Evolutionary conservation across 208 protist species (phyloP).

Genomic region (Leptomonas pyrrhocoris): DNA sequence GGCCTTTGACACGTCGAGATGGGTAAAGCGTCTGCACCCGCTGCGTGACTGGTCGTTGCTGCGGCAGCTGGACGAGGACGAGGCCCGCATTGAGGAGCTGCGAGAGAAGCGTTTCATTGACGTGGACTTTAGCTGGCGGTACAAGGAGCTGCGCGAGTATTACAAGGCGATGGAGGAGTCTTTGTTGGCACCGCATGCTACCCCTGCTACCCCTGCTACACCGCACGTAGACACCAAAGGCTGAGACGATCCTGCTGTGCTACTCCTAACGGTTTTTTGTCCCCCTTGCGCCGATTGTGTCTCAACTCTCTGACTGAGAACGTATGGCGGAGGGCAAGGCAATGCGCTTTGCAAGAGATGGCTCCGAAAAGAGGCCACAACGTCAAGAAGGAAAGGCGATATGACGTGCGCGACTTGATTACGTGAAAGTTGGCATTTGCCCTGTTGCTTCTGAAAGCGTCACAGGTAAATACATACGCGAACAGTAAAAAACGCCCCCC

Average conservation of each 20-base stretch:
- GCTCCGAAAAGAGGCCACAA: too few relatives aligned
- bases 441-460: background rate
- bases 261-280: background rate
- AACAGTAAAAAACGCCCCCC: too few relatives aligned
- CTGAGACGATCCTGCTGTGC: background rate
- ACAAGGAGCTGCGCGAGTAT: conserved; percentile 71
- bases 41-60: conserved; percentile 85
- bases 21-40: conserved; percentile 84
- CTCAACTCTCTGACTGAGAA: too few relatives aligned
- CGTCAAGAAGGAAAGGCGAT: too few relatives aligned
- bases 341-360: too few relatives aligned
- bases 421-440: background rate
- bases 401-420: background rate
- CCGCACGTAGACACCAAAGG: conserved; percentile 1
- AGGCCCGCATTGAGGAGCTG: conserved; percentile 73
- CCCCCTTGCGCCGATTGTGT: too few relatives aligned
- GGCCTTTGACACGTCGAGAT: conserved; percentile 83
- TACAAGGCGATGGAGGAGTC: conserved; percentile 69
- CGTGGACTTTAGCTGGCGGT: conserved; percentile 82
- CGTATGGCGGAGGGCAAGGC: too few relatives aligned
- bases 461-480: background rate
- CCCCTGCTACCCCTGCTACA: background rate
- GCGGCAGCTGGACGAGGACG: conserved; percentile 86
- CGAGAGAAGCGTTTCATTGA: conserved; percentile 77
- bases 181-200: conserved; percentile 29